Evolutionary conservation across 306 rosid genomes (phyloP).

Genomic region (Psophocarpus tetragonolobus): DNA sequence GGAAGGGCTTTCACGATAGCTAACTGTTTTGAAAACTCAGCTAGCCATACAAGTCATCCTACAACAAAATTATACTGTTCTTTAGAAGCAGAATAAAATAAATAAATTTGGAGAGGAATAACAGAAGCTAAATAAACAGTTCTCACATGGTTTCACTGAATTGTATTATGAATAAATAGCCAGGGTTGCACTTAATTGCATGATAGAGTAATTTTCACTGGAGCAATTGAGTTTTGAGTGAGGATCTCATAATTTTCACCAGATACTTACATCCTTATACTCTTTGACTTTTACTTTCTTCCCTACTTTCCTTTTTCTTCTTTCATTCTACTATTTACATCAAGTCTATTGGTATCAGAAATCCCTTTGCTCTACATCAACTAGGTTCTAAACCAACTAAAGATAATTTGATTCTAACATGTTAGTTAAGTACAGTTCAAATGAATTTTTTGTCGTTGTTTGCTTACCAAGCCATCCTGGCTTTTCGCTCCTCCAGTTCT

Average conservation of each 20-base stretch:
- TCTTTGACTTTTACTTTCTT: not conserved
- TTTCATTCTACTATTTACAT: no score
- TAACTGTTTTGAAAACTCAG: no score
- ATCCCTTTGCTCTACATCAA: slow-evolving; percentile 4
- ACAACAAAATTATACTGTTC: slow-evolving; percentile 11
- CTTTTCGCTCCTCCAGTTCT: no score
- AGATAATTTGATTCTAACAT: no score
- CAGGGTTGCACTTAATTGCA: no score
- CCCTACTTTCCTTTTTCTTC: not conserved
- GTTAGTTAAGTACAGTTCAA: not conserved
- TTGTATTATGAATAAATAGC: no score
- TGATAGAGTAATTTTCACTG: no score
- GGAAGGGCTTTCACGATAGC: no score
- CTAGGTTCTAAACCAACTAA: not conserved
- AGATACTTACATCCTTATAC: not conserved
- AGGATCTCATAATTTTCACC: not conserved
- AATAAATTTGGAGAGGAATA: not conserved
- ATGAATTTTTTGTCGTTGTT: not conserved
- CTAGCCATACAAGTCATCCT: no score
- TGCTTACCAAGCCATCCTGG: no score
- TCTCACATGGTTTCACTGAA: not conserved
- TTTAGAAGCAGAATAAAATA: slow-evolving; percentile 3
- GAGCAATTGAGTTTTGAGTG: not conserved
- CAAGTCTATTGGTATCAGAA: no score
- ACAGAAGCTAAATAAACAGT: not conserved